Percentiles rank a stretch among this genome's conserved stretches.
Conservation (phyloP, 2,329 filamentous ascomycete genomes). For the Colletotrichum cordylinicola region DNA sequence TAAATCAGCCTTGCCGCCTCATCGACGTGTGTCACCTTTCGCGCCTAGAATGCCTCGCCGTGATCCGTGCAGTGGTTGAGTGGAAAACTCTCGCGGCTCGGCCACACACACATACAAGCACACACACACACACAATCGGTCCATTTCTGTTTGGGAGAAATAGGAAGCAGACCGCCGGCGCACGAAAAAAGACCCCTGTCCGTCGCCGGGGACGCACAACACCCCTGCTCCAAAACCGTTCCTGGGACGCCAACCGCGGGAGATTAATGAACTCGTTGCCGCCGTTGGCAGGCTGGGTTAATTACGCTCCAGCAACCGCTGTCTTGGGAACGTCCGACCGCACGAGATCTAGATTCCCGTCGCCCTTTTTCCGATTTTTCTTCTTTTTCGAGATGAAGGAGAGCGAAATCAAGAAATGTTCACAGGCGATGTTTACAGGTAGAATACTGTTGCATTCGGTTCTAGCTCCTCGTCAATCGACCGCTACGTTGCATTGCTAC, state of each 20-base stretch:
- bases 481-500: not conserved
- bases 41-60: not conserved
- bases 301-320: not conserved
- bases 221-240: not conserved
- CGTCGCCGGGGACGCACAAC: not conserved
- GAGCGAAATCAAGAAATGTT: not conserved
- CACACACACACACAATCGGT: not conserved
- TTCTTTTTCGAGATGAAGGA: not conserved
- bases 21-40: not conserved
- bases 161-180: not conserved
- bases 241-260: conserved; percentile 5
- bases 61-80: not conserved
- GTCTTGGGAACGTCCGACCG: not conserved
- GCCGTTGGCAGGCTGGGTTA: not conserved
- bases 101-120: not conserved
- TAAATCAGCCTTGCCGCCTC: not conserved
- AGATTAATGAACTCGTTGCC: not conserved
- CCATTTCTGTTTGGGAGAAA: not conserved
- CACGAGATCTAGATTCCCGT: not conserved
- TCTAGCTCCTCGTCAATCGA: not conserved
- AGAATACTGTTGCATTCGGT: not conserved
- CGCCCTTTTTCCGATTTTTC: not conserved
- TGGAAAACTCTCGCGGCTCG: not conserved
- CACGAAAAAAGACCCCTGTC: not conserved
- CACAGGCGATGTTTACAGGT: not conserved